Evolutionary conservation across 306 rosid genomes (phyloP), one percentile per base, ranked within the genome.

Genomic region (Spatholobus suberectus): DNA sequence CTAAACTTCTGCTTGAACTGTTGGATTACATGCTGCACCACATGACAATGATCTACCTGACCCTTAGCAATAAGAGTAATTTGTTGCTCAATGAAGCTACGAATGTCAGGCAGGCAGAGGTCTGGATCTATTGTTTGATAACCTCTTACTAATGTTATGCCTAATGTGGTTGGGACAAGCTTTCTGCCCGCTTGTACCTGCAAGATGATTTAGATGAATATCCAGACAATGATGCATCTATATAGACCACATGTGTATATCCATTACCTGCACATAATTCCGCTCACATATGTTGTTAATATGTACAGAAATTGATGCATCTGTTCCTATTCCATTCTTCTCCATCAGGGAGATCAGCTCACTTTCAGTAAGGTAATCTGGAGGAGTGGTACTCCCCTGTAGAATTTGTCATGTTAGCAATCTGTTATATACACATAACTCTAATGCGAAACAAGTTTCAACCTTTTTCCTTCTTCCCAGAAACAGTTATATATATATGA

Each of bases 71-170:
- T 88, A 77, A 92, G 97, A 81, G 94, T 92, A 75, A 95, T 93
- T 85, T 95, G 99, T 74, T 95, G 99, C 94, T 95, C 99, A n/a
- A 95, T 95, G 89, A 95, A 95, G 88, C 99, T 87, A 37, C 99
- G 98, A 51, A 95, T 95, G 86, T 93, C 98, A n/a, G 99, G 99
- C 88, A 95, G 86, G 81, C 98, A 93, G 76, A 95, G 99, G 81
- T 95, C 99, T 76, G 96, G 96, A 87, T 95, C 99, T 76, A 92
- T 95, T 77, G 94, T 88, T 78, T 95, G 98, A 91, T 93, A 95
- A 77, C 99, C 99, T 87, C 99, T 87, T 77, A 95, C 89, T 67
- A 95, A 83, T 81, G 97, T 92, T 81, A 95, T 88, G 76, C 99
- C 99, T 73, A 95, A 85, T 18, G 92, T 75, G 77, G 98, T 95